A percentile compares a stretch with the other conserved stretches of the same genome.
Evolutionary conservation across 2,329 filamentous ascomycete genomes (phyloP).

Genomic region (Alternaria triticina): DNA sequence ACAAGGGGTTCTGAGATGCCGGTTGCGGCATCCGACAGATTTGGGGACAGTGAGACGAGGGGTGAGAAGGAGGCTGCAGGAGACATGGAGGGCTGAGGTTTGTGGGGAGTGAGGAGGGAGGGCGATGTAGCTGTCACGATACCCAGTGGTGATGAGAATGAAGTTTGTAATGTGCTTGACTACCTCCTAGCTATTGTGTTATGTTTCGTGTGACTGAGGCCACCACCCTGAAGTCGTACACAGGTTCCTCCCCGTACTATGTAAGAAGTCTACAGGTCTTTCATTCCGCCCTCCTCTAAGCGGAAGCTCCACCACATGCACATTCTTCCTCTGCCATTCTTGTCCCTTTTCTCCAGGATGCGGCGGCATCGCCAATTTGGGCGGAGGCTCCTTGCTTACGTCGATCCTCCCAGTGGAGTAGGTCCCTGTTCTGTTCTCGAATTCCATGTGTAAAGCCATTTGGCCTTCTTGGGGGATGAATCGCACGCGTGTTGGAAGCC

Average conservation of each 20-base stretch:
- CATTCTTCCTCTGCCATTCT: constrained; percentile 9
- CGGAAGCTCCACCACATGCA: constrained; percentile 4
- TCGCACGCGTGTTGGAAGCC: constrained; percentile 34
- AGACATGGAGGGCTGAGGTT: not conserved
- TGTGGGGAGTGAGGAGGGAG: not conserved
- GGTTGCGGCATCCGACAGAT: not conserved
- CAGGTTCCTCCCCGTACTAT: constrained; percentile 26
- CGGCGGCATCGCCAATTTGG: not conserved
- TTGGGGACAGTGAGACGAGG: not conserved
- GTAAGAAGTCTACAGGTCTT: constrained; percentile 21
- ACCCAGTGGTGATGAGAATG: not conserved
- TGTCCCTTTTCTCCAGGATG: not conserved
- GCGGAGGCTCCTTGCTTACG: constrained; percentile 10
- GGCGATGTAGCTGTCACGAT: not conserved
- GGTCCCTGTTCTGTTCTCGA: constrained; percentile 19
- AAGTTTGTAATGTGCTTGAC: not conserved
- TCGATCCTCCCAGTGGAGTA: constrained; percentile 10
- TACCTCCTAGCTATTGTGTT: not conserved
- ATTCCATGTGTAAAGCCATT: constrained; percentile 40
- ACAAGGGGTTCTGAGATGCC: not conserved
- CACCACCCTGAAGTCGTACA: constrained; percentile 33
- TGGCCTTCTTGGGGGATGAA: constrained; percentile 38
- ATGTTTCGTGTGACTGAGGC: constrained; percentile 17
- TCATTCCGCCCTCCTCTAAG: not conserved
- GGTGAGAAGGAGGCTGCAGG: not conserved